Conservation (phyloP, 2,329 filamentous ascomycete species). For the Aspergillus novoparasiticus region DNA sequence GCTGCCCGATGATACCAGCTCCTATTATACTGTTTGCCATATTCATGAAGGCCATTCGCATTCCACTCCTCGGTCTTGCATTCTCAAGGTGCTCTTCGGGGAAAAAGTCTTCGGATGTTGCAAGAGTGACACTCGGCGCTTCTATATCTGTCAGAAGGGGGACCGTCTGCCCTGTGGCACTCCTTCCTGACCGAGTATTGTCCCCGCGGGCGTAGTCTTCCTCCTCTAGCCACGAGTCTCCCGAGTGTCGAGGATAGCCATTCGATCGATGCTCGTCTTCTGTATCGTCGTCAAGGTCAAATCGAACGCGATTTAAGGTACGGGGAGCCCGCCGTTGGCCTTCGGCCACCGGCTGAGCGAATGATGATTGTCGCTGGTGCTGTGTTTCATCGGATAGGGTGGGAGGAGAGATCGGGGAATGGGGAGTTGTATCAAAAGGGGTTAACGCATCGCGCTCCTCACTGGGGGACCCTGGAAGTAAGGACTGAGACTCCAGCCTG, state of each 20-base stretch:
- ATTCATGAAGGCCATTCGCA: slow-evolving; percentile 95
- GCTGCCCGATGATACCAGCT: slow-evolving; percentile 76
- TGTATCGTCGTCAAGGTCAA: slow-evolving; percentile 56
- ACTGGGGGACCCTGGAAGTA: slow-evolving; percentile 34
- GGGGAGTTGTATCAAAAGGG: slow-evolving; percentile 24
- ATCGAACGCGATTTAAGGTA: slow-evolving; percentile 74
- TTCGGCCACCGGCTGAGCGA: slow-evolving; percentile 41
- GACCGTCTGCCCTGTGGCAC: slow-evolving; percentile 53
- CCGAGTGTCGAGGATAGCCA: slow-evolving; percentile 31
- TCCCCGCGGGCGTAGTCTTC: slow-evolving; percentile 61
- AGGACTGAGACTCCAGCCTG: slow-evolving; percentile 35
- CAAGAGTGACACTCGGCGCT: slow-evolving; percentile 76
- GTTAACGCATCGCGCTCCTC: slow-evolving; percentile 32
- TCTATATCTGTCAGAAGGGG: slow-evolving; percentile 82
- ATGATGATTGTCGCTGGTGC: slow-evolving; percentile 44
- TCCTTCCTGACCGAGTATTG: slow-evolving; percentile 37
- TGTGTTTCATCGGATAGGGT: slow-evolving; percentile 24
- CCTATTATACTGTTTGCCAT: slow-evolving; percentile 99
- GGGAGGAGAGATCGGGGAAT: slow-evolving; percentile 24
- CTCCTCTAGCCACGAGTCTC: slow-evolving; percentile 55
- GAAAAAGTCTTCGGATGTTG: slow-evolving; percentile 59
- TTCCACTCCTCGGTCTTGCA: slow-evolving; percentile 77
- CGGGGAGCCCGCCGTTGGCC: slow-evolving; percentile 54
- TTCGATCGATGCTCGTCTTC: slow-evolving; percentile 35
- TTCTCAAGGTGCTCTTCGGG: slow-evolving; percentile 62